Base-by-base conservation (phyloP, 1,139 yeast genomes). In the Pichia sp. region DNA sequence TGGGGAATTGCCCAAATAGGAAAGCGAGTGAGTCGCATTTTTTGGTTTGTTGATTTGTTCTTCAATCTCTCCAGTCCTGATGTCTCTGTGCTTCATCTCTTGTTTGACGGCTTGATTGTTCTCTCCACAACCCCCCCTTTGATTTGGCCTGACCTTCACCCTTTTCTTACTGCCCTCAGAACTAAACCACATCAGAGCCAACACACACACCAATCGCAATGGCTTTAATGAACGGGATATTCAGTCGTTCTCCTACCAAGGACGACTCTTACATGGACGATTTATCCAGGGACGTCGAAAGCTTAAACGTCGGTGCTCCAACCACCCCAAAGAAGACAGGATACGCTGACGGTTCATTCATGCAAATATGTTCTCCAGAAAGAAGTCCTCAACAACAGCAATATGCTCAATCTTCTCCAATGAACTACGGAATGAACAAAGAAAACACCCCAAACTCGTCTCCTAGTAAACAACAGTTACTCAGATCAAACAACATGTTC, bases 371-470 rank as follows among this genome's bases (percentile, higher is more conserved):
- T n/a, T 62, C 66, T 4, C 66, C 66, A 24, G 59, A 56, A 20
- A 57, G 61, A 46, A 58, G 59, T 27, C 55, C 43, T 8, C 43
- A 49, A 17, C 42, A 38, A 33, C 43, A 40, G 15, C 38, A 33
- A 30, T 14, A 11, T 5, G 27, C 27, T 1, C 41, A 40, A 33
- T 24, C 43, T 6, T 40, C 38, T 8, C 43, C 37, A 22, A 33
- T 40, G 24, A 40, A 40, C n/a, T 38, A 28, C 21, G 17, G 38
- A 3, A 40, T 18, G 24, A 27, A 69, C 54, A 69, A 69, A 48
- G 73, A 70, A 52, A 70, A 69, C 53, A 61, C 63, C 3, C 69
- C 71, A 11, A 15, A 28, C 31, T 27, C 36, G 1, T 40, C 53
- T 14, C 45, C 54, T 21, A 22, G 32, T 4, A 48, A 46, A 32